Evolutionary conservation across 495 filamentous ascomycete genomes (phyloP).

Genomic region (Recurvomyces mirabilis): DNA sequence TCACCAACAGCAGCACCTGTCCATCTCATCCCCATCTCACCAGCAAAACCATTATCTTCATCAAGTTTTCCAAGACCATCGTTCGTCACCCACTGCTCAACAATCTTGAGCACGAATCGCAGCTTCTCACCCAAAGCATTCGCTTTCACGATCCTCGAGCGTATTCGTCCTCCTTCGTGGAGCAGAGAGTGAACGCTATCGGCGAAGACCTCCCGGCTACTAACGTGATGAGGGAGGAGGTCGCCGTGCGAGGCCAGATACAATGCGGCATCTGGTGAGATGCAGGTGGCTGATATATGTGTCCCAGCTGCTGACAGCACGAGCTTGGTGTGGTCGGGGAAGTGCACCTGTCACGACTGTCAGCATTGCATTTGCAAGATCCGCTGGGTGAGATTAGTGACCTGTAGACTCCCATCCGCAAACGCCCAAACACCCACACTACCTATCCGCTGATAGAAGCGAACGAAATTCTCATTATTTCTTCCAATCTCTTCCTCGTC

Average conservation of each 20-base stretch:
- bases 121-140: constrained; percentile 77
- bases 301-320: constrained; percentile 63
- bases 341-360: constrained; percentile 58
- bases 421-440: constrained; percentile 87
- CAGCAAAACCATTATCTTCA: constrained; percentile 38
- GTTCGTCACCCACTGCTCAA: constrained; percentile 61
- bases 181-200: constrained; percentile 43
- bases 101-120: constrained; percentile 56
- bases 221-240: constrained; percentile 54
- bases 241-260: constrained; percentile 50
- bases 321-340: constrained; percentile 93
- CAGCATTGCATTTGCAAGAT: neutral
- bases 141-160: constrained; percentile 54
- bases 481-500: constrained; percentile 1
- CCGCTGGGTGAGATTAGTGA: constrained; percentile 26
- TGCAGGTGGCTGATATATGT: constrained; percentile 76
- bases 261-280: constrained; percentile 56
- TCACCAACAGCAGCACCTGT: constrained; percentile 5
- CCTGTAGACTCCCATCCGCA: constrained; percentile 74
- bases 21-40: constrained; percentile 66
- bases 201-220: constrained; percentile 47
- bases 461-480: constrained; percentile 48
- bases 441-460: constrained; percentile 80
- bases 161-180: constrained; percentile 40
- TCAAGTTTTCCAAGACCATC: constrained; percentile 54